Evolutionary conservation across 306 rosid genomes (phyloP).

Genomic region (Betula pendula): DNA sequence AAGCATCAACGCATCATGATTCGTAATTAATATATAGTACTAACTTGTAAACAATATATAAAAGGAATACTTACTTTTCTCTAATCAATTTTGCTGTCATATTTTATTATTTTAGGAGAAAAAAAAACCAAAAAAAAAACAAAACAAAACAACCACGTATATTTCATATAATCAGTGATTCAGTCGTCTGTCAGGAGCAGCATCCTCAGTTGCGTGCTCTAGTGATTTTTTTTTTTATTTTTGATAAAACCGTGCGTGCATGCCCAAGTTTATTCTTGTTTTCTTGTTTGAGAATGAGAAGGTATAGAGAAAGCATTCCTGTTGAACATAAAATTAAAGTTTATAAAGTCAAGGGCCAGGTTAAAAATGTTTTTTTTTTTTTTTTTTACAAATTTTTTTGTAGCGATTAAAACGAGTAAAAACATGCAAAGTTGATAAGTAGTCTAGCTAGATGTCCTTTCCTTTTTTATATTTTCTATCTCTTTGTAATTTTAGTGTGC

Average conservation of each 20-base stretch:
- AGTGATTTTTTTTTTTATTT: too few species aligned
- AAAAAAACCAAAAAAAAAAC: too few species aligned
- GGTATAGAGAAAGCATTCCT: neutral
- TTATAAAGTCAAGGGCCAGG: neutral
- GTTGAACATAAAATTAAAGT: neutral
- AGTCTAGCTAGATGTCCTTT: too few species aligned
- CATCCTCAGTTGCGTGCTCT: too few species aligned
- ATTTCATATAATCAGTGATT: too few species aligned
- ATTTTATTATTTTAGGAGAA: neutral
- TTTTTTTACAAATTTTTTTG: too few species aligned
- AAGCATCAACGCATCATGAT: conserved; percentile 13
- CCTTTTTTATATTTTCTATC: neutral
- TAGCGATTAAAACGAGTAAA: too few species aligned
- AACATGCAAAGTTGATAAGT: too few species aligned
- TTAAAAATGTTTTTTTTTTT: neutral
- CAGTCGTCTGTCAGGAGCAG: too few species aligned
- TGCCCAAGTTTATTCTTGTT: neutral
- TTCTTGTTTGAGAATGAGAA: neutral
- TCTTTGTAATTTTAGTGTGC: neutral
- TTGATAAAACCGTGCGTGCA: neutral
- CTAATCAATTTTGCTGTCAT: neutral
- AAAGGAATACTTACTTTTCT: neutral
- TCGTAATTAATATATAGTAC: conserved; percentile 20
- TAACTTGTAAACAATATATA: conserved; percentile 1
- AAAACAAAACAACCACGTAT: neutral